Conservation (phyloP, 306 rosid genomes). For the Cicer yamashitae region DNA sequence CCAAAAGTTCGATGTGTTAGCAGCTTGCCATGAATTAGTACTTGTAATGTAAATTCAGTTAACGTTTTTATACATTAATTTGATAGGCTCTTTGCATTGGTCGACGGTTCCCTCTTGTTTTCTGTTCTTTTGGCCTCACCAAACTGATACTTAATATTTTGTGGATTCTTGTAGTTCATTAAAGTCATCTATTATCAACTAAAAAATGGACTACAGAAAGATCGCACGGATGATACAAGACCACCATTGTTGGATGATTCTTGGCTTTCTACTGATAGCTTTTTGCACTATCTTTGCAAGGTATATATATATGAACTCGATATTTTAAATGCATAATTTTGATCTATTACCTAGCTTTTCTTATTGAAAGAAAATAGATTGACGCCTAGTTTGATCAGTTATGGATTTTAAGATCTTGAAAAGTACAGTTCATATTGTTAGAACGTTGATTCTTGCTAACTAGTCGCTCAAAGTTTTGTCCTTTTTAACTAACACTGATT, state of each 20-base stretch:
- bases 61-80: not conserved
- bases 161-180: conserved; percentile 59
- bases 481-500: conserved; percentile 22
- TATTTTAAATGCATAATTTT: conserved; percentile 11
- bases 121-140: conserved; percentile 10
- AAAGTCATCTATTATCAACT: conserved; percentile 82
- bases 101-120: not conserved
- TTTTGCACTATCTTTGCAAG: conserved; percentile 78
- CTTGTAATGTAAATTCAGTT: not conserved
- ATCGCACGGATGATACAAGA: conserved; percentile 45
- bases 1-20: conserved; percentile 20
- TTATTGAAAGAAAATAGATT: conserved; percentile 14
- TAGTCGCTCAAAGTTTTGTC: conserved; percentile 9
- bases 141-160: conserved; percentile 38
- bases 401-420: conserved; percentile 33
- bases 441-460: not conserved
- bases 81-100: conserved; percentile 14
- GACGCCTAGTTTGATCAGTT: conserved; percentile 6
- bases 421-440: not conserved
- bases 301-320: conserved; percentile 43
- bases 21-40: conserved; percentile 17
- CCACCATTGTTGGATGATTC: conserved; percentile 72
- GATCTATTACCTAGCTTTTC: conserved; percentile 21
- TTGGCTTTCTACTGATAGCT: conserved; percentile 73
- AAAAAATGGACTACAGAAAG: conserved; percentile 73